Evolutionary conservation across 176 grass and related monocot species (phyloP).

Genomic region (Pharus latifolius): DNA sequence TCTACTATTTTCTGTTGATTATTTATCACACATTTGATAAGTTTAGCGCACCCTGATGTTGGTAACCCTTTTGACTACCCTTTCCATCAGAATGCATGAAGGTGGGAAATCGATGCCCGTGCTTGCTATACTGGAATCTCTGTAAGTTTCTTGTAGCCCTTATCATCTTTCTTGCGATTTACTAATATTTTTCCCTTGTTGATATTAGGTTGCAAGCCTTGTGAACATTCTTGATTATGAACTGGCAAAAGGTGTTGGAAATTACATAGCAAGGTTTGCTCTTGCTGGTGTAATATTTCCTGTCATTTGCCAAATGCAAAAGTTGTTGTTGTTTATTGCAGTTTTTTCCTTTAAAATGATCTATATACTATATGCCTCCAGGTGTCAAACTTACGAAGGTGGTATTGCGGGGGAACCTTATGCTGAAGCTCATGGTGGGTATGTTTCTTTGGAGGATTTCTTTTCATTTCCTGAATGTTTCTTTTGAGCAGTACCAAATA

Average conservation of each 20-base stretch:
- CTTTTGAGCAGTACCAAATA: not conserved
- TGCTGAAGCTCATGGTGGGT: constrained; percentile 99
- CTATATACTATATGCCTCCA: constrained; percentile 19
- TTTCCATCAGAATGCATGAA: constrained; percentile 71
- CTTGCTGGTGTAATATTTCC: not conserved
- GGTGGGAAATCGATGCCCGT: constrained; percentile 88
- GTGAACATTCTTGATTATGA: constrained; percentile 78
- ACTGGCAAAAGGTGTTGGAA: constrained; percentile 57
- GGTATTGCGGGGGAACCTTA: constrained; percentile 89
- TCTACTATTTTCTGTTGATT: not conserved
- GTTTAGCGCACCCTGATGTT: not conserved
- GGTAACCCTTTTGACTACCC: not conserved
- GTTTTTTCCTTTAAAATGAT: constrained; percentile 14
- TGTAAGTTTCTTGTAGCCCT: constrained; percentile 28
- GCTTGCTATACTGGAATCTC: constrained; percentile 87
- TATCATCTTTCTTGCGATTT: not conserved
- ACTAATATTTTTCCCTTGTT: constrained; percentile 27
- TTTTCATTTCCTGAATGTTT: not conserved
- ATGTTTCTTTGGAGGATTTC: constrained; percentile 40
- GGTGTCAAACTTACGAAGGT: constrained; percentile 99
- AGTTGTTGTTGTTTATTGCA: not conserved
- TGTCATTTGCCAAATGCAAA: constrained; percentile 5
- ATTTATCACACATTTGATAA: not conserved
- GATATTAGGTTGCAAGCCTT: constrained; percentile 73
- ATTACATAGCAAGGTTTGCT: constrained; percentile 71